phyloP scores from a whole-genome alignment of 2,329 filamentous ascomycete genomes.

The Penicillium sp. region DNA sequence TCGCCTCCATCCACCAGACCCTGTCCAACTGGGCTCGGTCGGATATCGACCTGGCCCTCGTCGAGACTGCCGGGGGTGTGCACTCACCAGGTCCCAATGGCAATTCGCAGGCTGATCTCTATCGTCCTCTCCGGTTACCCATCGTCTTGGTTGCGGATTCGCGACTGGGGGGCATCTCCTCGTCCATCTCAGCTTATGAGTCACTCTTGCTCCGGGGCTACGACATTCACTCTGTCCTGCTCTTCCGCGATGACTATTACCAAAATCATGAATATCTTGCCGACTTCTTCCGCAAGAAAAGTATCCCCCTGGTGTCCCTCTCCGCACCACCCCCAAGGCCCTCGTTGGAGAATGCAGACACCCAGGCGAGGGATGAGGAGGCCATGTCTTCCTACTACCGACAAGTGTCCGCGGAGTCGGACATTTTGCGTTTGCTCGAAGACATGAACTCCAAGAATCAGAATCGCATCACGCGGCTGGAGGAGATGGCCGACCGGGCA shows the following conservation, averaged over 20 bases:
- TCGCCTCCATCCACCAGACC: conserved; percentile 53
- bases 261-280: conserved; percentile 70
- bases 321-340: conserved; percentile 61
- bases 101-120: conserved; percentile 76
- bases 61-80: conserved; percentile 83
- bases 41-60: conserved; percentile 63
- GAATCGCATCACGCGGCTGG: conserved; percentile 61
- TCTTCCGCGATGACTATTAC: conserved; percentile 70
- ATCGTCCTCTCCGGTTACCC: conserved; percentile 73
- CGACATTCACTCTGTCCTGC: conserved; percentile 70
- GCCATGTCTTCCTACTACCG: conserved; percentile 69
- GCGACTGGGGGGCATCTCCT: conserved; percentile 76
- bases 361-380: conserved; percentile 54
- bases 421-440: conserved; percentile 53
- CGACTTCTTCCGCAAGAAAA: conserved; percentile 67
- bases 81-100: conserved; percentile 79
- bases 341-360: conserved; percentile 28
- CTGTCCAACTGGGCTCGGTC: conserved; percentile 41
- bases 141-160: conserved; percentile 76
- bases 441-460: conserved; percentile 60
- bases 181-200: conserved; percentile 80
- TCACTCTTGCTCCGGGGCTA: conserved; percentile 78
- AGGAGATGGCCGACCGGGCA: conserved; percentile 65
- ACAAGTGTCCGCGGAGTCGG: conserved; percentile 43
- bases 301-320: conserved; percentile 62